Conservation (phyloP, 768 basidiomycete genomes). For the Boletus tylopilopsis region DNA sequence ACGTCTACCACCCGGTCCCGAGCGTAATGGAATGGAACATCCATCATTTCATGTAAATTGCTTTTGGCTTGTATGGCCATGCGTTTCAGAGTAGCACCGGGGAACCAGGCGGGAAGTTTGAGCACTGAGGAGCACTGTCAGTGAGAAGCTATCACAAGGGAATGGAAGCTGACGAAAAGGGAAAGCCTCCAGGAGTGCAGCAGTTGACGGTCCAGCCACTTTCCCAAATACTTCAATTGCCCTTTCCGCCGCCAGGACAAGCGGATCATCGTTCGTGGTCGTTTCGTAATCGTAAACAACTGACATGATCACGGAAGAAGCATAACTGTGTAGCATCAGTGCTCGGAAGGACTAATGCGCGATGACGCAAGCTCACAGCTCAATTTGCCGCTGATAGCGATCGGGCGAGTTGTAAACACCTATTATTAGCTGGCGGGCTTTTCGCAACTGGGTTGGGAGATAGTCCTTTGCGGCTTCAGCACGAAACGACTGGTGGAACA, state of each 20-base stretch:
- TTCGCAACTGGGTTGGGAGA: slow-evolving; percentile 26
- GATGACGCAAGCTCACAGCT: slow-evolving; percentile 24
- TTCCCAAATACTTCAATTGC: slow-evolving; percentile 26
- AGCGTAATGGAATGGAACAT: slow-evolving; percentile 29
- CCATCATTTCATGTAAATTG: slow-evolving; percentile 27
- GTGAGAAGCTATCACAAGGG: neutral
- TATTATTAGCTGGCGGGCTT: slow-evolving; percentile 24
- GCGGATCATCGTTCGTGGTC: slow-evolving; percentile 23
- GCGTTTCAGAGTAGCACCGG: slow-evolving; percentile 32
- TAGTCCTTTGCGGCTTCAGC: slow-evolving; percentile 25
- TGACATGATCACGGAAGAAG: slow-evolving; percentile 32
- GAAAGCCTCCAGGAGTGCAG: slow-evolving; percentile 29
- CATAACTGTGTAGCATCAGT: slow-evolving; percentile 22
- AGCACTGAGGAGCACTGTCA: slow-evolving; percentile 24
- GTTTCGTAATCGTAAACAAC: slow-evolving; percentile 33
- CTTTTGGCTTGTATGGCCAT: slow-evolving; percentile 28
- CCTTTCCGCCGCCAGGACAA: slow-evolving; percentile 28
- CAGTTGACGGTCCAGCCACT: slow-evolving; percentile 23
- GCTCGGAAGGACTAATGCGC: neutral
- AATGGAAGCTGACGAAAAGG: slow-evolving; percentile 28
- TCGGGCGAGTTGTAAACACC: slow-evolving; percentile 23
- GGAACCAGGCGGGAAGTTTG: slow-evolving; percentile 33
- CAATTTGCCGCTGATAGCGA: slow-evolving; percentile 26
- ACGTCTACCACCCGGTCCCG: slow-evolving; percentile 21
- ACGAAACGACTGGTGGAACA: slow-evolving; percentile 32